These are phyloP conservation scores for Bolboschoenus planiculmis DNA, from an alignment of 176 grass and related monocot genomes.

Conservation along the genomic window DNA sequence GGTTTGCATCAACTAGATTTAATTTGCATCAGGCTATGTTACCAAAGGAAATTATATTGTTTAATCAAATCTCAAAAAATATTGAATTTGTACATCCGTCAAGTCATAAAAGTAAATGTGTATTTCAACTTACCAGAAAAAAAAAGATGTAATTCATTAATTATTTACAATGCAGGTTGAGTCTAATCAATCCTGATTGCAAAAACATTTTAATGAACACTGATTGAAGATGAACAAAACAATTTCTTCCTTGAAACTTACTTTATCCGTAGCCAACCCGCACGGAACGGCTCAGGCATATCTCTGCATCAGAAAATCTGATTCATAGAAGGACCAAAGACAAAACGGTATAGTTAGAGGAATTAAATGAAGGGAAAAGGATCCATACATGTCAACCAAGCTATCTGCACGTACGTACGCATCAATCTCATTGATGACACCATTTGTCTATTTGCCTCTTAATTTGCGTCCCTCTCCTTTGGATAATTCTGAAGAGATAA, in stretches of 20 bases:
- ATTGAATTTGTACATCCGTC: too few relatives aligned
- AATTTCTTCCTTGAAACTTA: background rate
- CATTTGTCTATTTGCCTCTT: background rate
- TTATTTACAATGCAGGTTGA: too few relatives aligned
- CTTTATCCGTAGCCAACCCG: background rate
- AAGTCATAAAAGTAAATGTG: too few relatives aligned
- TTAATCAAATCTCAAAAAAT: too few relatives aligned
- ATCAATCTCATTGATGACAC: background rate
- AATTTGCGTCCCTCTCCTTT: background rate
- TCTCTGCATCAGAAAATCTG: background rate
- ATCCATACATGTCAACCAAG: background rate
- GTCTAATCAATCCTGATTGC: background rate
- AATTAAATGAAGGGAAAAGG: slow-evolving; percentile 7
- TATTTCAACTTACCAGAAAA: too few relatives aligned
- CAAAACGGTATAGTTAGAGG: background rate
- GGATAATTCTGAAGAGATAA: slow-evolving; percentile 1
- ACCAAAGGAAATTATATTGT: too few relatives aligned
- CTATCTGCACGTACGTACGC: background rate
- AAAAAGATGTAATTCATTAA: too few relatives aligned
- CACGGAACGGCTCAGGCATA: background rate
- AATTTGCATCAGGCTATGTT: too few relatives aligned
- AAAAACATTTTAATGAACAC: background rate
- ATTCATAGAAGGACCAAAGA: background rate
- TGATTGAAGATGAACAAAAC: background rate
- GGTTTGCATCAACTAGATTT: too few relatives aligned